Conservation (phyloP, 2,329 filamentous ascomycete species). For the Cadophora luteo-olivacea region DNA sequence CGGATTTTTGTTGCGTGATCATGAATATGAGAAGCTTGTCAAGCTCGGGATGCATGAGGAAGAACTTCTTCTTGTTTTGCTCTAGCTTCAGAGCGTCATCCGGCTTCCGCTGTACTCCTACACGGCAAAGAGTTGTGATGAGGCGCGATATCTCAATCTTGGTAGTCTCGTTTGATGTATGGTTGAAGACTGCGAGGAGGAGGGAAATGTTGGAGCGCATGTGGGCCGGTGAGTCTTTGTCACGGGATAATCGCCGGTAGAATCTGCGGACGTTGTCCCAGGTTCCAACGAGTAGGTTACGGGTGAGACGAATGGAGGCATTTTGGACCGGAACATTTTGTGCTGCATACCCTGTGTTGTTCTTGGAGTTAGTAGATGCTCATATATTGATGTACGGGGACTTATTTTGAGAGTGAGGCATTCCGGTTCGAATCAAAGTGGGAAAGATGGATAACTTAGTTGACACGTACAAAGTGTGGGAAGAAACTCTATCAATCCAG, state of each 20-base stretch:
- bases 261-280: slow-evolving; percentile 15
- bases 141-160: slow-evolving; percentile 7
- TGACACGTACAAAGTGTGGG: slow-evolving; percentile 1
- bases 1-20: slow-evolving; percentile 13
- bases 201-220: slow-evolving; percentile 13
- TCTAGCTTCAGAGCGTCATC: neutral
- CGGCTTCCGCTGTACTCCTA: slow-evolving; percentile 4
- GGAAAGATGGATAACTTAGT: too few species aligned
- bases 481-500: neutral
- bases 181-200: neutral
- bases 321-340: neutral
- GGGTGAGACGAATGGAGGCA: slow-evolving; percentile 5
- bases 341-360: neutral
- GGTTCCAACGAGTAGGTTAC: neutral
- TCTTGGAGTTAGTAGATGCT: too few species aligned
- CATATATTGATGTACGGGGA: too few species aligned
- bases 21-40: neutral
- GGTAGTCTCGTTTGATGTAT: neutral
- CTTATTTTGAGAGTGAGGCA: too few species aligned
- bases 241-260: slow-evolving; percentile 7
- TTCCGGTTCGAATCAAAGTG: too few species aligned
- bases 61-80: slow-evolving; percentile 10
- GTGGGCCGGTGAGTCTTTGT: slow-evolving; percentile 6
- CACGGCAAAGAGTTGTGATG: slow-evolving; percentile 3
- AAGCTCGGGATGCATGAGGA: slow-evolving; percentile 4